Evolutionary conservation across 2,329 filamentous ascomycete species (phyloP), one percentile per base, ranked within the genome.

Genomic region (Neophaeococcomyces mojaviensis): DNA sequence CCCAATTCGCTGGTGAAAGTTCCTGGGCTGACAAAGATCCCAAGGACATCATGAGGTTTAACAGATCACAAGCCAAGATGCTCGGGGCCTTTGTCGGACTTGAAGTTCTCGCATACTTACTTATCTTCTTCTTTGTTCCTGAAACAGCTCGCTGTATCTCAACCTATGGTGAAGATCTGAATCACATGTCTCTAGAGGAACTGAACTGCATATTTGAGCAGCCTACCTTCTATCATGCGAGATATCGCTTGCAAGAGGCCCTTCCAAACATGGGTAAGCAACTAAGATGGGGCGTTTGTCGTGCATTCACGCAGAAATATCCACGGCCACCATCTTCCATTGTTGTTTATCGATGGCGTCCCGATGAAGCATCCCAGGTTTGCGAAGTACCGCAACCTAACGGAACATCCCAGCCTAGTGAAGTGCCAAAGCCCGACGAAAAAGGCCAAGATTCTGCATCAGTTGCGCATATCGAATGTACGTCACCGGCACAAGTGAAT

Each of bases 81-180:
- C 79, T 81, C 49, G 71, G 75, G 6, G 77, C 81, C 58, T 82
- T 81, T 44, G 60, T 60, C 1, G 73, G 62, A 0, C 61, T 81
- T 13, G 82, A 82, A 48, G 46, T 80, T 4, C 51, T 76, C 2
- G 77, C 77, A 0, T 68, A 79, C 18, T 48, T 73, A 8, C 67
- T 82, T 61, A 80, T 81, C 48, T 79, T 80, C 64, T 63, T 80
- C 15, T 74, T 72, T 49, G 56, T 74, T 3, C 71, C 71, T 0
- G 72, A 74, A 56, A 74, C 71, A 1, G 73, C 70, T 52, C 32
- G 42, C 15, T n/a, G 18, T 12, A 39, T 30, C 9, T 22, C 20
- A 12, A 7, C 20, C 7, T 6, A 30, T 3, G 16, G 20, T 10
- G n/a, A 24, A 8, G 31, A 28, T 16, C 16, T 45, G 9, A 38